Percentiles rank a stretch among this genome's conserved stretches.
phyloP scores from a whole-genome alignment of 495 filamentous ascomycete species.

The Rostrohypoxylon terebratum region DNA sequence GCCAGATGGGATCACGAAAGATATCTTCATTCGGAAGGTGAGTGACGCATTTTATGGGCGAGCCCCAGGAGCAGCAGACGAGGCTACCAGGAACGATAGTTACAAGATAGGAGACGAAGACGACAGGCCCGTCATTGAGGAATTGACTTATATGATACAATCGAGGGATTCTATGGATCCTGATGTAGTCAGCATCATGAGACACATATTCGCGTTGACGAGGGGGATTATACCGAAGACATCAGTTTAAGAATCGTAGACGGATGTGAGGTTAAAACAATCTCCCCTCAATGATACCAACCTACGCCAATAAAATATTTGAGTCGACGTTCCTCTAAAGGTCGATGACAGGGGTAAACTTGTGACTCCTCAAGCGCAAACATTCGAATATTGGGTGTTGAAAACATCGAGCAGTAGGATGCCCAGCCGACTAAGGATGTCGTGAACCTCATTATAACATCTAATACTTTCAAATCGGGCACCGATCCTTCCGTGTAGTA shows the following conservation, averaged over 20 bases:
- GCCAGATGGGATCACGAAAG: slow-evolving; percentile 13
- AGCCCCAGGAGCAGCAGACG: background rate
- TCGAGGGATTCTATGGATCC: background rate
- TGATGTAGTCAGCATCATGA: background rate
- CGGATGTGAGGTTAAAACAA: no score
- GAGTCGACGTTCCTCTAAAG: no score
- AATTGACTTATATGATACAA: slow-evolving; percentile 9
- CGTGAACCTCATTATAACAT: background rate
- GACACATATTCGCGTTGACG: slow-evolving; percentile 12
- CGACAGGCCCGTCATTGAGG: slow-evolving; percentile 7
- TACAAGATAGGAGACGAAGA: slow-evolving; percentile 17
- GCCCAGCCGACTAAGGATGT: background rate
- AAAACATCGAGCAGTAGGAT: background rate
- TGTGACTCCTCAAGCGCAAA: no score
- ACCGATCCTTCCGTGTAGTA: background rate
- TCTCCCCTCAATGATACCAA: no score
- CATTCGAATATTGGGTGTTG: no score
- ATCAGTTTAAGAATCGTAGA: no score
- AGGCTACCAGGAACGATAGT: background rate
- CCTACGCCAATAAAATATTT: no score
- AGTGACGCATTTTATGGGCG: slow-evolving; percentile 16
- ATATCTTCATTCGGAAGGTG: slow-evolving; percentile 20
- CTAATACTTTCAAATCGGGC: background rate
- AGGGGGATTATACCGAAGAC: background rate
- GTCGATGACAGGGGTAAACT: no score